These are phyloP conservation scores for Metarhizium robertsii DNA, from an alignment of 2,329 filamentous ascomycete genomes.

Conservation along the genomic window DNA sequence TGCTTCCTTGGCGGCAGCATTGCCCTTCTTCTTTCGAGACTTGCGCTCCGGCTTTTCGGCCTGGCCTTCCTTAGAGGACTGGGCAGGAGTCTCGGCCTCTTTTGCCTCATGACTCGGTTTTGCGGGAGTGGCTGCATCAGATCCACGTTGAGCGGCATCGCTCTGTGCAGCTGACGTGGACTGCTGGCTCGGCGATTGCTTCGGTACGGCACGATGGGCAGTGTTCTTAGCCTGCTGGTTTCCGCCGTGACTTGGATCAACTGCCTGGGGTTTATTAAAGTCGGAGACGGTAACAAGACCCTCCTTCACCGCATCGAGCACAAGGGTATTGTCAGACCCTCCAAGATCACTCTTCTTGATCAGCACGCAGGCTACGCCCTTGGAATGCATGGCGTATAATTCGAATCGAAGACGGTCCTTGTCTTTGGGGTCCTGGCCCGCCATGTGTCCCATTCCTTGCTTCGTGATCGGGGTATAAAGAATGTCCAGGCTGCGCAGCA, in stretches of 20 bases:
- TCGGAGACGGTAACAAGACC: slow-evolving; percentile 68
- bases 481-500: slow-evolving; percentile 84
- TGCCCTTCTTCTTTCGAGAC: slow-evolving; percentile 58
- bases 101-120: slow-evolving; percentile 36
- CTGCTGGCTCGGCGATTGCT: slow-evolving; percentile 23
- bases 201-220: slow-evolving; percentile 23
- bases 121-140: slow-evolving; percentile 22
- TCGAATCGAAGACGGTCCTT: slow-evolving; percentile 56
- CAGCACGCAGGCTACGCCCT: slow-evolving; percentile 82
- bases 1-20: slow-evolving; percentile 24
- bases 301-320: slow-evolving; percentile 61
- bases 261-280: slow-evolving; percentile 44
- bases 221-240: slow-evolving; percentile 26
- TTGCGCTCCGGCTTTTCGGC: slow-evolving; percentile 55
- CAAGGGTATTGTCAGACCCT: slow-evolving; percentile 85
- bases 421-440: slow-evolving; percentile 16
- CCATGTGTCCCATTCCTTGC: slow-evolving; percentile 57
- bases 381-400: slow-evolving; percentile 94
- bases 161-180: slow-evolving; percentile 13
- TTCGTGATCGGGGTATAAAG: slow-evolving; percentile 60
- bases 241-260: slow-evolving; percentile 22
- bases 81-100: slow-evolving; percentile 35
- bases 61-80: slow-evolving; percentile 27
- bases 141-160: slow-evolving; percentile 20
- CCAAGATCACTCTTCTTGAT: slow-evolving; percentile 86